phyloP scores from a whole-genome alignment of 768 basidiomycete genomes.

The Tylopilus cervinicoccineus region DNA sequence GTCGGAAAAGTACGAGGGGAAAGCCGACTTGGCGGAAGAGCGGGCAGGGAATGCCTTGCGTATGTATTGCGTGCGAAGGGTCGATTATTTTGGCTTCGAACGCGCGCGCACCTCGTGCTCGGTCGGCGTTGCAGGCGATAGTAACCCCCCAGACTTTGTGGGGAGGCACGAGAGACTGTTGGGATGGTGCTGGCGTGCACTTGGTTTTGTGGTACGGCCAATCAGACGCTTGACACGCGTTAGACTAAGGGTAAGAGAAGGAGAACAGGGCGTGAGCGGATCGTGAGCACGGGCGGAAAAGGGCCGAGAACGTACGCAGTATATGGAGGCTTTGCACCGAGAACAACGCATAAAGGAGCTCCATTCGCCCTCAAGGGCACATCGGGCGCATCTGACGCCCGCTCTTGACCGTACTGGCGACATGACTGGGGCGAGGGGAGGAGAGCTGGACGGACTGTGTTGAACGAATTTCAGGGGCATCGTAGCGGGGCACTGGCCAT shows the following conservation, averaged over 20 bases:
- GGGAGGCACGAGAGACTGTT: background rate
- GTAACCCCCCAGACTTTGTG: conserved; percentile 17
- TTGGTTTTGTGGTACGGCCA: conserved; percentile 20
- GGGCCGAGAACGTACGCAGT: conserved; percentile 17
- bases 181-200: conserved; percentile 5
- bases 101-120: conserved; percentile 18
- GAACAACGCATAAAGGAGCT: conserved; percentile 24
- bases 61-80: conserved; percentile 25
- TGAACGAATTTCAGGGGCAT: background rate
- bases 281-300: background rate
- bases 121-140: conserved; percentile 24
- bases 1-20: conserved; percentile 28
- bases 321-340: conserved; percentile 21
- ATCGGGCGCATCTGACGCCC: conserved; percentile 12
- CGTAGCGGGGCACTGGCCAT: too few relatives aligned
- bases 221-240: conserved; percentile 22
- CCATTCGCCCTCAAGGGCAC: conserved; percentile 13
- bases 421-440: background rate
- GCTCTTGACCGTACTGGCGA: background rate
- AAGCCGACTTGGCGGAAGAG: conserved; percentile 28
- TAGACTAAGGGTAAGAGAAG: conserved; percentile 13
- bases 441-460: too few relatives aligned
- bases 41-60: conserved; percentile 21
- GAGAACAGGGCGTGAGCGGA: background rate
- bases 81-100: conserved; percentile 21